phyloP scores from a whole-genome alignment of 805 yeast genomes.

The Saccharomycopsis fibuligera region DNA sequence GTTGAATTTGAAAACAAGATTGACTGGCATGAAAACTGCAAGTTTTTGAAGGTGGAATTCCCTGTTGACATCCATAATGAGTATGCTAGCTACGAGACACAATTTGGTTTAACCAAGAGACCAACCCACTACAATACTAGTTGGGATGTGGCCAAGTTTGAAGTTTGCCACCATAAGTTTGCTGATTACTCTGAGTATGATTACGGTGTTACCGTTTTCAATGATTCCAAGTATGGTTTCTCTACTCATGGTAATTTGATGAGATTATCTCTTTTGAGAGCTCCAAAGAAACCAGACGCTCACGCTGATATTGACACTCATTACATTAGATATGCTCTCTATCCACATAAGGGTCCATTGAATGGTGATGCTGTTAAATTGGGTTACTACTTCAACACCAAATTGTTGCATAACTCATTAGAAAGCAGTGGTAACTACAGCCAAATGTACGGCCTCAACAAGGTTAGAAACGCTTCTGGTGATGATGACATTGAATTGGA shows the following conservation, averaged over 20 bases:
- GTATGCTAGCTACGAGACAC: slow-evolving; percentile 84
- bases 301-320: slow-evolving; percentile 92
- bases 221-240: slow-evolving; percentile 87
- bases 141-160: slow-evolving; percentile 97
- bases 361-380: slow-evolving; percentile 59
- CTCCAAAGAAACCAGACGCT: slow-evolving; percentile 93
- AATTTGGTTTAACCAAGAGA: slow-evolving; percentile 83
- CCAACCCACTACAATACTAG: slow-evolving; percentile 93
- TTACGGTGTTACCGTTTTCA: slow-evolving; percentile 82
- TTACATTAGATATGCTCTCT: slow-evolving; percentile 71
- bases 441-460: slow-evolving; percentile 9
- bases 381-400: slow-evolving; percentile 76
- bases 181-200: slow-evolving; percentile 83
- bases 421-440: slow-evolving; percentile 1
- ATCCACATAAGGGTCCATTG: slow-evolving; percentile 73
- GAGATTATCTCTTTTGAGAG: slow-evolving; percentile 78
- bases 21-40: slow-evolving; percentile 82
- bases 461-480: slow-evolving; percentile 14
- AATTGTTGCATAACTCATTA: slow-evolving; percentile 20
- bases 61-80: slow-evolving; percentile 80
- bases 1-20: slow-evolving; percentile 54
- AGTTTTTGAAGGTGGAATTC: slow-evolving; percentile 90
- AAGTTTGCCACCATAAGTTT: slow-evolving; percentile 89
- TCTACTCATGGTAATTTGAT: slow-evolving; percentile 88
- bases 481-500: slow-evolving; percentile 21